Conservation (phyloP, 2,329 filamentous ascomycete species). For the Trichophyton schoenleinii region DNA sequence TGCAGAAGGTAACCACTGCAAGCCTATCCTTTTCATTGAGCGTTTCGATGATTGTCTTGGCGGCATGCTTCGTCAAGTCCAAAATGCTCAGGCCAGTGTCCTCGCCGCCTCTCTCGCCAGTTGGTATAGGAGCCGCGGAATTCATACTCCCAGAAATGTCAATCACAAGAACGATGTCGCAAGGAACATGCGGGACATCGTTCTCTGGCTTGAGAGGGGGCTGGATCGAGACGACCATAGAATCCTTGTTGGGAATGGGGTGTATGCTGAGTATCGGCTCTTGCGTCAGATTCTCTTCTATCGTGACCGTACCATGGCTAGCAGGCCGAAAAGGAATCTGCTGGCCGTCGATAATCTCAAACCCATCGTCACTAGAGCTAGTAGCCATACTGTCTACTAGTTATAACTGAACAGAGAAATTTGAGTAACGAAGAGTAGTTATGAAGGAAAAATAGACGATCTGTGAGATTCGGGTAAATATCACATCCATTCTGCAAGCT, state of each 20-base stretch:
- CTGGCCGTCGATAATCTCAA: not conserved
- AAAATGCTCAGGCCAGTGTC: slow-evolving; percentile 42
- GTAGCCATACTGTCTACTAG: not conserved
- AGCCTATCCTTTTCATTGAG: slow-evolving; percentile 44
- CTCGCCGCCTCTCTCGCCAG: slow-evolving; percentile 26
- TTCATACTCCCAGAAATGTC: slow-evolving; percentile 50
- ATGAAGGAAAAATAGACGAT: not conserved
- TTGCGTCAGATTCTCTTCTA: not conserved
- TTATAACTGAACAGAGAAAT: not conserved
- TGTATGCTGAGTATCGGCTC: not conserved
- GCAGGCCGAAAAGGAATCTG: not conserved
- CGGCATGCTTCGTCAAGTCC: slow-evolving; percentile 49
- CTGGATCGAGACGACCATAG: slow-evolving; percentile 15
- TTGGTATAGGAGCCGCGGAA: slow-evolving; percentile 35
- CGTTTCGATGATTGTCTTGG: slow-evolving; percentile 46
- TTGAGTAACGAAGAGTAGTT: not conserved
- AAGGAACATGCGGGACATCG: slow-evolving; percentile 31
- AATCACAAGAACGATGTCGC: slow-evolving; percentile 50
- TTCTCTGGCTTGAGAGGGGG: slow-evolving; percentile 15
- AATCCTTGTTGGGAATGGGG: slow-evolving; percentile 9
- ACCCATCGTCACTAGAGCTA: not conserved
- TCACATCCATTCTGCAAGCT: not conserved
- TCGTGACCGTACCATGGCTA: not conserved
- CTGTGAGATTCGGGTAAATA: no score
- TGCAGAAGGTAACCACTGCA: slow-evolving; percentile 46